Evolutionary conservation across 371 early-diverging fungal genomes (phyloP).

Genomic region (Sporodiniella umbellata): DNA sequence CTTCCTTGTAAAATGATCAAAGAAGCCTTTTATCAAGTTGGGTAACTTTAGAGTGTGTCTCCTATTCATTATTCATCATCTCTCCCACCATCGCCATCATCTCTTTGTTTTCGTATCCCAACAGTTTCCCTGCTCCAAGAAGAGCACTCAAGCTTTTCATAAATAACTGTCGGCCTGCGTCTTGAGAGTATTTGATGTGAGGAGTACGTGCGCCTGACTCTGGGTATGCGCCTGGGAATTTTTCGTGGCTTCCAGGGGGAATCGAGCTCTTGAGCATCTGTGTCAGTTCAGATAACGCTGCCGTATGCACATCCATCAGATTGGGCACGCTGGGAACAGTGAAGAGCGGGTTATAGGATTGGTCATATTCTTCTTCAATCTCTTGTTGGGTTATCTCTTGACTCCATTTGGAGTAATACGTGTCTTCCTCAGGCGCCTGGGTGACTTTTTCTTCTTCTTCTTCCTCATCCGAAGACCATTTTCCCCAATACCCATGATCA

Average conservation of each 20-base stretch:
- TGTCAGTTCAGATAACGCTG: slow-evolving; percentile 40
- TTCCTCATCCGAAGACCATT: slow-evolving; percentile 45
- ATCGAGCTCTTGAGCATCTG: slow-evolving; percentile 35
- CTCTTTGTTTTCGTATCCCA: slow-evolving; percentile 36
- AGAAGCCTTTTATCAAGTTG: too few species aligned
- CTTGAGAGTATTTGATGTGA: slow-evolving; percentile 7
- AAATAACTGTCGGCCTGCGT: slow-evolving; percentile 31
- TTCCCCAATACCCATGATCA: slow-evolving; percentile 49
- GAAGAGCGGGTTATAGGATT: slow-evolving; percentile 44
- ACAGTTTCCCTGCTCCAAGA: slow-evolving; percentile 29
- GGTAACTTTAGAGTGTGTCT: too few species aligned
- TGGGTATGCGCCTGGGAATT: slow-evolving; percentile 40
- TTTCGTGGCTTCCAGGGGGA: slow-evolving; percentile 13
- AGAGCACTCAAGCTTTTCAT: slow-evolving; percentile 37
- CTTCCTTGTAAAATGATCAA: too few species aligned
- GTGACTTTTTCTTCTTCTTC: slow-evolving; percentile 6
- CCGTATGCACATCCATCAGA: slow-evolving; percentile 41
- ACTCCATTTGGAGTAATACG: slow-evolving; percentile 44
- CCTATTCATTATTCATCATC: slow-evolving; percentile 24
- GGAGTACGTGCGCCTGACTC: slow-evolving; percentile 21
- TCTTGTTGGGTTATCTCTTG: slow-evolving; percentile 29
- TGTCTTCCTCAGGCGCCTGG: slow-evolving; percentile 28
- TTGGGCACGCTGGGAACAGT: slow-evolving; percentile 53
- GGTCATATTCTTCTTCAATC: slow-evolving; percentile 48
- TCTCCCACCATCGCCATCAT: slow-evolving; percentile 35